Base-by-base conservation (phyloP, 1,284 basidiomycete genomes). In the Leccinum huronense region DNA sequence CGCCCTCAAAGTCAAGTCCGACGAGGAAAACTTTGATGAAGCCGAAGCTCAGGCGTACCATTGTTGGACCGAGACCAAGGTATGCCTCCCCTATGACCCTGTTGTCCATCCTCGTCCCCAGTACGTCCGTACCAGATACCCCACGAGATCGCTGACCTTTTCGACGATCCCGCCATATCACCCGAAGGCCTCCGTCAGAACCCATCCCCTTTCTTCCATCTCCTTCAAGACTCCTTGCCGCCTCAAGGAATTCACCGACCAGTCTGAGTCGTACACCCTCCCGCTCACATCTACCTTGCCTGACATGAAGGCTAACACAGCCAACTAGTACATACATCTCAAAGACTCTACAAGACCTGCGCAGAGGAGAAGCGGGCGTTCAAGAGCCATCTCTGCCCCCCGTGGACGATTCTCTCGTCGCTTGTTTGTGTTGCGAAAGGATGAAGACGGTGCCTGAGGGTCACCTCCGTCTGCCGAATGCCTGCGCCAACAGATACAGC, bases 11-110 rank as follows among this genome's bases (percentile, higher is more conserved):
- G 75, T 83, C 65, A 93, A 94, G 70, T 72, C 79, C 0, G 97
- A 99, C 75, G 93, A 97, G 71, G 97, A 99, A 79, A 98, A 98
- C 79, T 95, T 95, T 75, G 96, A 98, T 69, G 95, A 97, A 76
- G 95, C 95, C 1, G 84, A 91, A 68, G 82, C 87, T 1, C 89
- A 95, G 76, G 89, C 90, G 0, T 91, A 91, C 75, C 84, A 91
- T 45, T 86, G 85, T 61, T 93, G 87, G 84, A 83, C 84, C 0
- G 80, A 83, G 54, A 89, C 89, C 11, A 75, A 81, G 59, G 86
- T 85, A 54, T 61, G 80, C 66, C 34, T 10, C 7, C 30, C 68
- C 61, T 42, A 33, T 59, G 19, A 53, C 42, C 16, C 57, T 65
- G 45, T 48, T 10, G n/a, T 13, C 6, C 11, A 4, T 33, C 54